Conservation (phyloP, 1,284 basidiomycete genomes). For the Austroboletus niveus region DNA sequence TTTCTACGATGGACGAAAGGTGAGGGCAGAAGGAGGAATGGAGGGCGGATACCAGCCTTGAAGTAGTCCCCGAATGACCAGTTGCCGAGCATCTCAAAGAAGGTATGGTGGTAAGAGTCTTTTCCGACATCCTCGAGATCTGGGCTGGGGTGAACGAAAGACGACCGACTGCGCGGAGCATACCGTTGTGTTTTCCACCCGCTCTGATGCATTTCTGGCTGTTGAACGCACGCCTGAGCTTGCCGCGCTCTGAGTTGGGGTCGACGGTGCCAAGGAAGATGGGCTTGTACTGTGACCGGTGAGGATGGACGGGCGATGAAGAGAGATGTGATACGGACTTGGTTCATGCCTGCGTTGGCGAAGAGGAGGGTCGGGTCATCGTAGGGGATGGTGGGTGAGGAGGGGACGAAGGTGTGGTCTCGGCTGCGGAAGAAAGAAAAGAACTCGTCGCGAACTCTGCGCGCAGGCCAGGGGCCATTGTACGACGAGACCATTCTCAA, state of each 20-base stretch:
- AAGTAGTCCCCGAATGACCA: constrained; percentile 99
- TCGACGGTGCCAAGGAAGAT: constrained; percentile 97
- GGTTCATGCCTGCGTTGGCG: constrained; percentile 98
- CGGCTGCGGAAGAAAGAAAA: constrained; percentile 79
- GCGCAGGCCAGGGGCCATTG: constrained; percentile 60
- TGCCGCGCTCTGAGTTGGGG: constrained; percentile 85
- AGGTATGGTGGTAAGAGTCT: constrained; percentile 96
- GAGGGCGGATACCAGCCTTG: constrained; percentile 58
- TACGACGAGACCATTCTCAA: constrained; percentile 32
- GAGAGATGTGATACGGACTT: constrained; percentile 43
- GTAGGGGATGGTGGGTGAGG: constrained; percentile 92
- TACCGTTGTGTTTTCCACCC: constrained; percentile 97
- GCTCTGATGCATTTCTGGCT: constrained; percentile 98
- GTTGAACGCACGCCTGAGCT: constrained; percentile 92
- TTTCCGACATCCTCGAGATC: constrained; percentile 98
- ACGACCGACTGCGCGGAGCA: neutral
- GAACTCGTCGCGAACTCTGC: constrained; percentile 70
- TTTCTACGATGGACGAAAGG: constrained; percentile 52
- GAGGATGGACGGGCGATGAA: constrained; percentile 5
- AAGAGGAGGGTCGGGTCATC: constrained; percentile 97
- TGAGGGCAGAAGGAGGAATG: neutral
- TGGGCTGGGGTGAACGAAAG: constrained; percentile 32
- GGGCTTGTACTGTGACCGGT: constrained; percentile 75
- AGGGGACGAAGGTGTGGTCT: constrained; percentile 90
- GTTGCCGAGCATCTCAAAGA: constrained; percentile 99